phyloP scores from a whole-genome alignment of 495 filamentous ascomycete genomes.

The Daldinia loculata region DNA sequence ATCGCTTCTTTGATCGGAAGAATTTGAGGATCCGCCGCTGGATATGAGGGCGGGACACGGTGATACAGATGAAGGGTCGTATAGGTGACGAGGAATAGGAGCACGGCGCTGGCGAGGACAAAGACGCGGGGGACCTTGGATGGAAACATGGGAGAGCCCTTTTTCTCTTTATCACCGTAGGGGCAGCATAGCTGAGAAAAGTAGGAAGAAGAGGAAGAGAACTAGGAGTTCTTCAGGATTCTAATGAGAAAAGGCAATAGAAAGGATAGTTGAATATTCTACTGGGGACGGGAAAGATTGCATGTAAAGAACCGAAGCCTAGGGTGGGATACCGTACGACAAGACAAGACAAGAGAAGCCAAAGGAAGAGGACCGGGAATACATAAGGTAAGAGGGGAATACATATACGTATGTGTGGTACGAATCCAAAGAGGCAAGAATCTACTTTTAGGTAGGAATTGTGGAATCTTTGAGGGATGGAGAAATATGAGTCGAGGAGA shows the following conservation, averaged over 20 bases:
- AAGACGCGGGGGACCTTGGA: slow-evolving; percentile 37
- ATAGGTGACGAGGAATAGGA: slow-evolving; percentile 38
- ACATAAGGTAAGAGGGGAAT: slow-evolving; percentile 7
- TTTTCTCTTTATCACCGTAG: slow-evolving; percentile 9
- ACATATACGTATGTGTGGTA: slow-evolving; percentile 9
- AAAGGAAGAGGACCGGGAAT: not conserved
- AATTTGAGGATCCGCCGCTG: slow-evolving; percentile 17
- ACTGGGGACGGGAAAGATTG: not conserved
- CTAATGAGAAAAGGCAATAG: not conserved
- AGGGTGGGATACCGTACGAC: not conserved
- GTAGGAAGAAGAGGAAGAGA: not conserved
- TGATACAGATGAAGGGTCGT: slow-evolving; percentile 37
- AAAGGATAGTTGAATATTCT: not conserved
- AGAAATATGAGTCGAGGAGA: slow-evolving; percentile 16
- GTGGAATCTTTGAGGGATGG: slow-evolving; percentile 16
- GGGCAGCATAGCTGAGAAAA: slow-evolving; percentile 29
- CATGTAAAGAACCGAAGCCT: not conserved
- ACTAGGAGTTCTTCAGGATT: not conserved
- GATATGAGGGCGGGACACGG: slow-evolving; percentile 29
- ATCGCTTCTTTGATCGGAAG: slow-evolving; percentile 24
- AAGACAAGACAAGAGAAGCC: not conserved
- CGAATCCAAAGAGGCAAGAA: slow-evolving; percentile 6
- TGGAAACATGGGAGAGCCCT: slow-evolving; percentile 35
- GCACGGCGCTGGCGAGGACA: slow-evolving; percentile 32
- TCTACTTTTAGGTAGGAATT: slow-evolving; percentile 12